Percentiles rank a stretch among this genome's conserved stretches.
Conservation (phyloP, 2,329 filamentous ascomycete genomes). For the Trichoderma sp. region DNA sequence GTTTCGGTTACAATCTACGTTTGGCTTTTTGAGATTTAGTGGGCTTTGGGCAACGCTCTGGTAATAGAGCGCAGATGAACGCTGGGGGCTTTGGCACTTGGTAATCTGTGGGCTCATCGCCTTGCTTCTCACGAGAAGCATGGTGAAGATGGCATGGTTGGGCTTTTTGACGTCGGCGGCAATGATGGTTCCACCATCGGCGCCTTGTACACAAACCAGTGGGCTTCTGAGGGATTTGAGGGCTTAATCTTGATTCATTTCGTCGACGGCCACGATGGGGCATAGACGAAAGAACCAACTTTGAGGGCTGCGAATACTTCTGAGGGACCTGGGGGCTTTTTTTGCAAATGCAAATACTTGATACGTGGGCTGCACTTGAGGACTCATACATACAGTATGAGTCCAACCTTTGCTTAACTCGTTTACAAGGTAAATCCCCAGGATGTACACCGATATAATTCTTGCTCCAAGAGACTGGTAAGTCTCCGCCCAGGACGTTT, state of each 20-base stretch:
- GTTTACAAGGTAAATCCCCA: constrained; percentile 11
- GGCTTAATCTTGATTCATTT: constrained; percentile 33
- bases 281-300: constrained; percentile 32
- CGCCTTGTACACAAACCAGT: constrained; percentile 29
- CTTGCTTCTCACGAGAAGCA: constrained; percentile 19
- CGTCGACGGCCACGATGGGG: constrained; percentile 21
- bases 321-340: constrained; percentile 38
- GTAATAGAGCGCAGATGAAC: constrained; percentile 49
- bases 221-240: constrained; percentile 43
- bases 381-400: neutral
- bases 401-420: constrained; percentile 4
- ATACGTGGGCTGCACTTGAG: constrained; percentile 14
- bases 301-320: constrained; percentile 36
- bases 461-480: constrained; percentile 18
- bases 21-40: constrained; percentile 36
- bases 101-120: constrained; percentile 41
- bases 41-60: constrained; percentile 54
- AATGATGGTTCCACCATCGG: constrained; percentile 27
- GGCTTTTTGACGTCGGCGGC: constrained; percentile 36
- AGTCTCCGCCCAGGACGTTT: constrained; percentile 18
- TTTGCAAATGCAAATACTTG: constrained; percentile 26
- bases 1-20: constrained; percentile 51
- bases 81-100: constrained; percentile 50
- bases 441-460: constrained; percentile 13
- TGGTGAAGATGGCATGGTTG: constrained; percentile 23